Evolutionary conservation across 2,329 filamentous ascomycete species (phyloP).

Genomic region (Mycosphaerella arachidis): DNA sequence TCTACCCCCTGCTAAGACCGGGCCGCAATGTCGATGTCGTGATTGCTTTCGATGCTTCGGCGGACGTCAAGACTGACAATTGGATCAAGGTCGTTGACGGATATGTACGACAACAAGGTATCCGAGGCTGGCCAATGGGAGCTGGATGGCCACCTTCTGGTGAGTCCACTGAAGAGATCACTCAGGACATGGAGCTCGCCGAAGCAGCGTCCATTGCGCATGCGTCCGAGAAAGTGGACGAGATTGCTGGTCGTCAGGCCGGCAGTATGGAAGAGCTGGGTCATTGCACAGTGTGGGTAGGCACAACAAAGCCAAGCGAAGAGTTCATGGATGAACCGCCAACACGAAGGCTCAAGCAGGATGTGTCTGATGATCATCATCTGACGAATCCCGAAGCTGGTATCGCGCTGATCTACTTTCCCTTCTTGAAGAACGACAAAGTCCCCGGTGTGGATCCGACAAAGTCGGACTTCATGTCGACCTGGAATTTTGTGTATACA

Average conservation of each 20-base stretch:
- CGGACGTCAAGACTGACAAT: slow-evolving; percentile 89
- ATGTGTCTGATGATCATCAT: slow-evolving; percentile 55
- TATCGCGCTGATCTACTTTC: slow-evolving; percentile 85
- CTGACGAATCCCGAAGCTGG: slow-evolving; percentile 75
- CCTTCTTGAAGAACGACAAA: slow-evolving; percentile 76
- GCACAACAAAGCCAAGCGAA: slow-evolving; percentile 63
- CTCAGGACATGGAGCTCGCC: slow-evolving; percentile 59
- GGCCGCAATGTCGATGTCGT: slow-evolving; percentile 85
- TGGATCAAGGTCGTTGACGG: slow-evolving; percentile 94
- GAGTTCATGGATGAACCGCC: slow-evolving; percentile 27
- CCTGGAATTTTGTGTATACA: slow-evolving; percentile 98
- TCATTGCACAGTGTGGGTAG: slow-evolving; percentile 95
- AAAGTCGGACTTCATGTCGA: slow-evolving; percentile 79
- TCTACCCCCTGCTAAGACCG: slow-evolving; percentile 86
- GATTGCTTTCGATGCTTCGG: slow-evolving; percentile 89
- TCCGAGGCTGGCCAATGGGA: slow-evolving; percentile 92
- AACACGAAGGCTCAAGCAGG: slow-evolving; percentile 10
- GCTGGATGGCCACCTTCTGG: slow-evolving; percentile 78
- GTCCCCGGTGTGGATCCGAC: slow-evolving; percentile 79
- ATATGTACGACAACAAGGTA: slow-evolving; percentile 80
- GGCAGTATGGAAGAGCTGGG: slow-evolving; percentile 54
- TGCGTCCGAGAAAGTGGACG: slow-evolving; percentile 12
- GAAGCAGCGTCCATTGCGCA: slow-evolving; percentile 31
- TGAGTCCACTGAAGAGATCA: slow-evolving; percentile 54
- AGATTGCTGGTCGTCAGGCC: slow-evolving; percentile 18